phyloP scores from a whole-genome alignment of 768 basidiomycete genomes.

The Mycena epipterygia region DNA sequence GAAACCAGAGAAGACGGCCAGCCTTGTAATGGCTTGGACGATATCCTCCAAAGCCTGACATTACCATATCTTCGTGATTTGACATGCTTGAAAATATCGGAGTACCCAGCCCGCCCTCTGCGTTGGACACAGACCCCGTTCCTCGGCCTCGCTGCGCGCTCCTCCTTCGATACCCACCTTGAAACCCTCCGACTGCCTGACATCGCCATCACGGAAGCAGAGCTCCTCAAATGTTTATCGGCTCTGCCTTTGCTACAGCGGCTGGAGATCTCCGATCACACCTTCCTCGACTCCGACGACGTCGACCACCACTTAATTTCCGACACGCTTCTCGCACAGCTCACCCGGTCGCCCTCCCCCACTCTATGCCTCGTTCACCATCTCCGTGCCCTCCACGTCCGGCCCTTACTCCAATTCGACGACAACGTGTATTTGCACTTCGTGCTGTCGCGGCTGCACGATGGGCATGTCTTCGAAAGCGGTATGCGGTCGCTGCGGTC shows the following conservation, averaged over 20 bases:
- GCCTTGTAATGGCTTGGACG: neutral
- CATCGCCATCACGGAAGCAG: neutral
- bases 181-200: neutral
- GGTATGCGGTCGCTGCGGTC: no score
- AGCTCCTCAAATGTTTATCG: neutral
- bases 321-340: neutral
- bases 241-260: neutral
- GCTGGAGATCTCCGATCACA: no score
- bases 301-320: conserved; percentile 2
- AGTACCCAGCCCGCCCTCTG: neutral
- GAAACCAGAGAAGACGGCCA: no score
- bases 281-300: no score
- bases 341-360: neutral
- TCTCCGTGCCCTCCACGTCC: neutral
- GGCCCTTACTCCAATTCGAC: neutral
- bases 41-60: neutral
- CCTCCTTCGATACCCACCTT: neutral
- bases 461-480: no score
- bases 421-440: neutral
- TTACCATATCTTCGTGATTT: neutral
- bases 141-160: neutral
- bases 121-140: neutral
- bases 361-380: neutral
- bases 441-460: neutral
- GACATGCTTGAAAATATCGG: neutral